These are phyloP conservation scores for Grosmannia clavigera DNA, from an alignment of 2,329 filamentous ascomycete species.

Conservation along the genomic window DNA sequence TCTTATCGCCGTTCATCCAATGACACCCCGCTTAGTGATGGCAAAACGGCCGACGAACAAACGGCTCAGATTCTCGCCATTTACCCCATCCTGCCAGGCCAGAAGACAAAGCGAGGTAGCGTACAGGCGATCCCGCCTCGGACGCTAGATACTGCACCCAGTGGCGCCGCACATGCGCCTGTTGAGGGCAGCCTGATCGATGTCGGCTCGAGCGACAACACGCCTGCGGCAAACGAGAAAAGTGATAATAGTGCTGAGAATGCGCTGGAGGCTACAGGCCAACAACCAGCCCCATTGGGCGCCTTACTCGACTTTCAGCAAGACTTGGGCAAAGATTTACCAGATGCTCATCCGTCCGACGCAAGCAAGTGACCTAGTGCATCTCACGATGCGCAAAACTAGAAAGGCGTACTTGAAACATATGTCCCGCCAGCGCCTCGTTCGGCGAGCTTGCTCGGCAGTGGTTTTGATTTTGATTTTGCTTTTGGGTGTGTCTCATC, in stretches of 20 bases:
- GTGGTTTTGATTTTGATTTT: not conserved
- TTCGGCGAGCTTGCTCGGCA: too few species aligned
- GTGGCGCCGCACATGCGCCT: slow-evolving; percentile 3
- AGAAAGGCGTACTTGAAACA: too few species aligned
- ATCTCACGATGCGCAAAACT: slow-evolving; percentile 14
- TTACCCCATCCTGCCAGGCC: slow-evolving; percentile 71
- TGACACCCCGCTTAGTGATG: slow-evolving; percentile 27
- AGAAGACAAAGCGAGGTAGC: slow-evolving; percentile 44
- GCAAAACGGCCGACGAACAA: slow-evolving; percentile 53
- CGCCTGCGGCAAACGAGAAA: slow-evolving; percentile 6
- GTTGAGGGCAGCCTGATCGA: slow-evolving; percentile 39
- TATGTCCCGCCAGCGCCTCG: not conserved
- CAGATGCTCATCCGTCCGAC: slow-evolving; percentile 22
- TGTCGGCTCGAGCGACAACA: slow-evolving; percentile 33
- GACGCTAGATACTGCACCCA: slow-evolving; percentile 9
- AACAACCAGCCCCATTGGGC: slow-evolving; percentile 28
- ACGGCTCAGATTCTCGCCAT: slow-evolving; percentile 76
- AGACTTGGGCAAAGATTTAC: slow-evolving; percentile 39
- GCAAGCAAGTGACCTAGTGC: slow-evolving; percentile 24
- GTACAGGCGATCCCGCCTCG: slow-evolving; percentile 34
- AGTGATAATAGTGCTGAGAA: slow-evolving; percentile 25
- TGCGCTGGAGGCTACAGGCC: slow-evolving; percentile 35
- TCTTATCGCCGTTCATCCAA: slow-evolving; percentile 2
- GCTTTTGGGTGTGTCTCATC: not conserved
- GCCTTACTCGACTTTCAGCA: slow-evolving; percentile 44